Conservation (phyloP, 2,329 filamentous ascomycete genomes). For the Colletotrichum orchidophilum region DNA sequence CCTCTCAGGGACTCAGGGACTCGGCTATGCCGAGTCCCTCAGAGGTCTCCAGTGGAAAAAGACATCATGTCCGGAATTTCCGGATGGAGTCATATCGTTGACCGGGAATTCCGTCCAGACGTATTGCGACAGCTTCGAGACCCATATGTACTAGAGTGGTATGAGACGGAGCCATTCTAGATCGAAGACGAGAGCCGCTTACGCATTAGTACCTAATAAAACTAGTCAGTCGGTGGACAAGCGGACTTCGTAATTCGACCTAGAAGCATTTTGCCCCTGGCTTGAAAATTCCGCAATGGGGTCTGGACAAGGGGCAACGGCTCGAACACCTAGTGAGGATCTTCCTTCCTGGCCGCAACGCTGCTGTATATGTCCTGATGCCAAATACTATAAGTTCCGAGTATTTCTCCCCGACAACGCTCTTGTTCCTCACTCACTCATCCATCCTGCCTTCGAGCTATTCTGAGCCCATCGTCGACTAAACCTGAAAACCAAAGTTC, state of each 20-base stretch:
- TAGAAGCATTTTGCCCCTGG: neutral
- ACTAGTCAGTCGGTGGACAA: slow-evolving; percentile 9
- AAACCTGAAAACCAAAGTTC: neutral
- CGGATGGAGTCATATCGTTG: neutral
- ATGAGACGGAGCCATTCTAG: slow-evolving; percentile 3
- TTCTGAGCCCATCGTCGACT: neutral
- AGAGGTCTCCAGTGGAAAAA: too few relatives aligned
- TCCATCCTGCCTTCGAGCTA: too few relatives aligned
- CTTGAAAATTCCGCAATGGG: neutral
- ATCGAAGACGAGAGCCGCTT: neutral
- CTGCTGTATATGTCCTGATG: neutral
- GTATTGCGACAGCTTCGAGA: slow-evolving; percentile 2
- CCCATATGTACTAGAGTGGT: neutral
- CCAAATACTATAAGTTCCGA: slow-evolving; percentile 11
- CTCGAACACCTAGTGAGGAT: slow-evolving; percentile 19
- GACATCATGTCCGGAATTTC: neutral
- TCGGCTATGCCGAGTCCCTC: too few relatives aligned
- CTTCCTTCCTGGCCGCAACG: neutral
- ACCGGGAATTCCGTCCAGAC: neutral
- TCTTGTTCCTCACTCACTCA: neutral
- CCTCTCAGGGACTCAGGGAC: too few relatives aligned
- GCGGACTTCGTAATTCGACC: neutral
- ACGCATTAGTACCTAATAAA: neutral
- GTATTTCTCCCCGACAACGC: neutral
- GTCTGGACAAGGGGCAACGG: neutral